phyloP scores from a whole-genome alignment of 2,329 filamentous ascomycete species.

The Drechslerella dactyloides region DNA sequence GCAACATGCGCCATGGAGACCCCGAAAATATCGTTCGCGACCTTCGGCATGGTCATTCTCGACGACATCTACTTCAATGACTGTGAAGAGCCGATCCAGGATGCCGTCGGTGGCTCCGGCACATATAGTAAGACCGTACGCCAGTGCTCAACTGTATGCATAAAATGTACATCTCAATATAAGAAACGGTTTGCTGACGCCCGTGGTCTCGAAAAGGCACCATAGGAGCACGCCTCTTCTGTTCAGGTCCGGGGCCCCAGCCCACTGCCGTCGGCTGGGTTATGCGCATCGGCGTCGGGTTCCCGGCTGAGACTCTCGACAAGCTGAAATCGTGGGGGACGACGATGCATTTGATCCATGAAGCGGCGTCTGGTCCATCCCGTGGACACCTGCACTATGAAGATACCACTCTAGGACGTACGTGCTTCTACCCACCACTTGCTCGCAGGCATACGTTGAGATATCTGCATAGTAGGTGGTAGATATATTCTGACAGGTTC shows the following conservation, averaged over 20 bases:
- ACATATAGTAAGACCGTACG: constrained; percentile 30
- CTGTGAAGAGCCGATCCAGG: constrained; percentile 22
- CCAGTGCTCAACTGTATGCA: background rate
- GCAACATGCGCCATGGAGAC: constrained; percentile 9
- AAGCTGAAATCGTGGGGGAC: constrained; percentile 33
- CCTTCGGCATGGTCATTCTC: constrained; percentile 41
- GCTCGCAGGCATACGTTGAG: too few relatives aligned
- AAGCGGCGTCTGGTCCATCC: constrained; percentile 8
- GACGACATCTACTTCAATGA: constrained; percentile 41
- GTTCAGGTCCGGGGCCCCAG: background rate
- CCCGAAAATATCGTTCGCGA: constrained; percentile 21
- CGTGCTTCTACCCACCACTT: background rate
- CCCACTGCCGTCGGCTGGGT: constrained; percentile 40
- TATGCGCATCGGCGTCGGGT: constrained; percentile 23
- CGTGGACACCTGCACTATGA: constrained; percentile 27
- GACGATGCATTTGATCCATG: constrained; percentile 24
- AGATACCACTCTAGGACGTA: constrained; percentile 37
- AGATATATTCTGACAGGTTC: background rate
- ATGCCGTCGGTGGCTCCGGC: constrained; percentile 33
- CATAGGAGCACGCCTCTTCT: constrained; percentile 35
- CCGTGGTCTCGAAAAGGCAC: constrained; percentile 12
- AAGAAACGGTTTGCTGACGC: background rate
- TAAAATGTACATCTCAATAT: background rate
- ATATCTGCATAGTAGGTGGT: too few relatives aligned
- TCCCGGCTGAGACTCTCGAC: constrained; percentile 24